These are phyloP conservation scores for Protomyces gravidus DNA, from an alignment of 1,139 yeast species.

Conservation along the genomic window DNA sequence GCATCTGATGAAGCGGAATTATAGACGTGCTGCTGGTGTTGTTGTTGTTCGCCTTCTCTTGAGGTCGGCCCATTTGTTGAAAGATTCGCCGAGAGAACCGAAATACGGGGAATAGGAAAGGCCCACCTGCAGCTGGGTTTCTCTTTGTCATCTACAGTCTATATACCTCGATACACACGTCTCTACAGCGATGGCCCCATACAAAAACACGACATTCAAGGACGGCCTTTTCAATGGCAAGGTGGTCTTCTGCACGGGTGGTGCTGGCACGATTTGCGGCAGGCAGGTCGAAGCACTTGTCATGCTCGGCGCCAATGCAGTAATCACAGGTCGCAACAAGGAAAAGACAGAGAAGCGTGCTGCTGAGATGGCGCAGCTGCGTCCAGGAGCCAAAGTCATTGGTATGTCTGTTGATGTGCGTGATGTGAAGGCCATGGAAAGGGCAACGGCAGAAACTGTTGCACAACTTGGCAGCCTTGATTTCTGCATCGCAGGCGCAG, in stretches of 20 bases:
- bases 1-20: too few relatives aligned
- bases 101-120: too few relatives aligned
- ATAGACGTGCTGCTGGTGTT: too few relatives aligned
- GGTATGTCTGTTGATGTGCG: constrained; percentile 75
- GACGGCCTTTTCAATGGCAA: constrained; percentile 69
- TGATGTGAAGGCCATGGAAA: constrained; percentile 52
- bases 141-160: not conserved
- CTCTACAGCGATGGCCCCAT: constrained; percentile 5
- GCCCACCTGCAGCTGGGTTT: not conserved
- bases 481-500: constrained; percentile 88
- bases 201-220: constrained; percentile 43
- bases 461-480: constrained; percentile 67
- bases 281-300: constrained; percentile 64
- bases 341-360: constrained; percentile 60
- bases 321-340: constrained; percentile 71
- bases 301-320: constrained; percentile 77
- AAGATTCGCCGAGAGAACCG: too few relatives aligned
- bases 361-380: constrained; percentile 53
- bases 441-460: constrained; percentile 65
- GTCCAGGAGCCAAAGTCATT: constrained; percentile 60
- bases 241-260: constrained; percentile 83
- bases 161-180: not conserved
- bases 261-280: constrained; percentile 11
- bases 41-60: too few relatives aligned
- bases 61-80: too few relatives aligned